Percentiles rank a stretch among this genome's conserved stretches.
Conservation (phyloP, 148 eudicot genomes). For the Rhododendron ovatum region DNA sequence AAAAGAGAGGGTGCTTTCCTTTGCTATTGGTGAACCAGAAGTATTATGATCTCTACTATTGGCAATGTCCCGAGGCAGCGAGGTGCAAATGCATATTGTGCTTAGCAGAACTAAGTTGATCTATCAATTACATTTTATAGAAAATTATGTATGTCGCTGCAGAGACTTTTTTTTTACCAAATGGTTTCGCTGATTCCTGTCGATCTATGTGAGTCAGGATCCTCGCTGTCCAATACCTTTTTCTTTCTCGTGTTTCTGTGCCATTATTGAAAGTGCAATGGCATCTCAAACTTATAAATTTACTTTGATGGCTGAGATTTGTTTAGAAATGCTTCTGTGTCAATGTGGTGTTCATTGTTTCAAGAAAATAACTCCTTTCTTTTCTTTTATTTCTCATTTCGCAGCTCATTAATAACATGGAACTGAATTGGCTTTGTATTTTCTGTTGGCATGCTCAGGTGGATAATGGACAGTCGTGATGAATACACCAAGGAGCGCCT, state of each 20-base stretch:
- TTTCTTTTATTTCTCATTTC: neutral
- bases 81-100: neutral
- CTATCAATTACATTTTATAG: neutral
- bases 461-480: slow-evolving; percentile 99
- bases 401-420: neutral
- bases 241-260: neutral
- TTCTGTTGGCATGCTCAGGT: slow-evolving; percentile 40
- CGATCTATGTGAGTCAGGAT: neutral
- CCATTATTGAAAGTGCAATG: neutral
- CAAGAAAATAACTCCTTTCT: neutral
- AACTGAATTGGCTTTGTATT: neutral
- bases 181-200: neutral
- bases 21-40: neutral
- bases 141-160: neutral
- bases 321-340: neutral
- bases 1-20: neutral
- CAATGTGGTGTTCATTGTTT: neutral
- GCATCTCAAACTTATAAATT: neutral
- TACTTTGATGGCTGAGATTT: neutral
- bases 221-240: neutral
- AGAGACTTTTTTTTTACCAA: neutral
- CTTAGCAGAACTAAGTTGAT: neutral
- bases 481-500: slow-evolving; percentile 89
- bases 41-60: neutral
- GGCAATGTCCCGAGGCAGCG: neutral